phyloP scores from a whole-genome alignment of 2,329 filamentous ascomycete species.

The Leptographium galeiforme region DNA sequence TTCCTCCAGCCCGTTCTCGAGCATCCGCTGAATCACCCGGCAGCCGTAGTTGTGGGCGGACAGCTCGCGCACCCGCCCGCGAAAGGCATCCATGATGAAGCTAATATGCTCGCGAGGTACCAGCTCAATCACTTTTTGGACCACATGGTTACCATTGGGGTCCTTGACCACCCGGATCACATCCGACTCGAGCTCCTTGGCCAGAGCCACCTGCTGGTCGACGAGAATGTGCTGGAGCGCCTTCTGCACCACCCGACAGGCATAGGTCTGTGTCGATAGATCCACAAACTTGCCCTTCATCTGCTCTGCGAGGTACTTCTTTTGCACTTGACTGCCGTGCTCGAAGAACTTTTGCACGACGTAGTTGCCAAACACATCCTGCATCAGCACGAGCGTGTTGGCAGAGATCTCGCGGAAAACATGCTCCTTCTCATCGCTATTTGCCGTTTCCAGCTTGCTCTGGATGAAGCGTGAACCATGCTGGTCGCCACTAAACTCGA shows the following conservation, averaged over 20 bases:
- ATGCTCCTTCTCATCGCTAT: constrained; percentile 88
- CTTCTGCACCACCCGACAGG: constrained; percentile 92
- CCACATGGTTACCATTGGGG: constrained; percentile 89
- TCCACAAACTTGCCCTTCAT: constrained; percentile 78
- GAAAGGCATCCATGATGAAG: constrained; percentile 74
- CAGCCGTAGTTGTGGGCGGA: constrained; percentile 78
- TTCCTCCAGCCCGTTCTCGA: constrained; percentile 64
- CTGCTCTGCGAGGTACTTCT: constrained; percentile 68
- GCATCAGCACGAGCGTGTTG: constrained; percentile 82
- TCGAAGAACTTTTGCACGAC: constrained; percentile 98
- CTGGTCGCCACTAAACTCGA: constrained; percentile 93
- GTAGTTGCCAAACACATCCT: constrained; percentile 94
- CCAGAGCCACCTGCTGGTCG: constrained; percentile 54
- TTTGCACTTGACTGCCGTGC: constrained; percentile 86
- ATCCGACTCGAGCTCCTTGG: constrained; percentile 62
- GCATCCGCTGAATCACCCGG: constrained; percentile 80
- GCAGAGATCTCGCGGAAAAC: constrained; percentile 78
- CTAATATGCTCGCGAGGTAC: constrained; percentile 66
- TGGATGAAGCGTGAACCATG: constrained; percentile 94
- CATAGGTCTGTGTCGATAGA: constrained; percentile 80
- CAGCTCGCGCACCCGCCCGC: constrained; percentile 58
- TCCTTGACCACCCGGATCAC: constrained; percentile 70
- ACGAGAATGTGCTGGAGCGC: constrained; percentile 80
- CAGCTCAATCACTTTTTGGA: constrained; percentile 82
- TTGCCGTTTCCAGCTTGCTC: constrained; percentile 78